A percentile compares a stretch with the other conserved stretches of the same genome.
Conservation (phyloP, 2,329 filamentous ascomycete species). For the Hypoxylon sp. region DNA sequence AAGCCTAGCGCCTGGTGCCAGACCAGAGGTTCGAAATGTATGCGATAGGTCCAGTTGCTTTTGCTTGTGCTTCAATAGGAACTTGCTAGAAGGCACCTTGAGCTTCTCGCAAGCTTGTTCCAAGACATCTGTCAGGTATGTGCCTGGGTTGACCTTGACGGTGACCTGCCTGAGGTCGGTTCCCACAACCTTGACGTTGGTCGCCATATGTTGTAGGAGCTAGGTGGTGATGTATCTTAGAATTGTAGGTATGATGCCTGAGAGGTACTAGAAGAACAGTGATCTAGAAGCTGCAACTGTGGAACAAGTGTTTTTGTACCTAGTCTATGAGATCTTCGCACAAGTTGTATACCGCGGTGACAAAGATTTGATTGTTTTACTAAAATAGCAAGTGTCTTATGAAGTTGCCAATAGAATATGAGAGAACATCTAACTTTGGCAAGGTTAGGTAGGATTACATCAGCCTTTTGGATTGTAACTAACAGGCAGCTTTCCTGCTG, state of each 20-base stretch:
- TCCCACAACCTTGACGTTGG: constrained; percentile 90
- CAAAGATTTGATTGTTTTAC: constrained; percentile 1
- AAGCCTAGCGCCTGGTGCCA: constrained; percentile 88
- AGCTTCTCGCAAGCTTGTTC: constrained; percentile 90
- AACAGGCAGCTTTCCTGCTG: constrained; percentile 39
- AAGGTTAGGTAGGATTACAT: constrained; percentile 34
- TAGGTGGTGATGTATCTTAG: constrained; percentile 4
- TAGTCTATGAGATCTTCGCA: background rate
- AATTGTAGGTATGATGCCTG: constrained; percentile 4
- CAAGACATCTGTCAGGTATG: constrained; percentile 86
- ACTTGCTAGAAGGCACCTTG: constrained; percentile 78
- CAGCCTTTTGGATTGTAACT: constrained; percentile 23
- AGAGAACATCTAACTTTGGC: constrained; percentile 24
- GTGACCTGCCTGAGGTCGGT: constrained; percentile 81
- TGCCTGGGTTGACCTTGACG: constrained; percentile 86
- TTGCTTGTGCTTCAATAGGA: constrained; percentile 88
- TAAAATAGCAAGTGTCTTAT: constrained; percentile 3
- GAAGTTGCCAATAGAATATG: constrained; percentile 31
- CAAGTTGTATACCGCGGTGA: background rate
- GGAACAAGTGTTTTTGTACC: background rate
- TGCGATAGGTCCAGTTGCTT: constrained; percentile 88
- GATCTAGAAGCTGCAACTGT: background rate
- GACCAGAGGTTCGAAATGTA: constrained; percentile 85
- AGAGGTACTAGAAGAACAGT: constrained; percentile 7
- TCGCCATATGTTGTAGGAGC: constrained; percentile 72